Evolutionary conservation across 345 rosid genomes (phyloP), one percentile per base, ranked within the genome.

Genomic region (Chamaenerion angustifolium): DNA sequence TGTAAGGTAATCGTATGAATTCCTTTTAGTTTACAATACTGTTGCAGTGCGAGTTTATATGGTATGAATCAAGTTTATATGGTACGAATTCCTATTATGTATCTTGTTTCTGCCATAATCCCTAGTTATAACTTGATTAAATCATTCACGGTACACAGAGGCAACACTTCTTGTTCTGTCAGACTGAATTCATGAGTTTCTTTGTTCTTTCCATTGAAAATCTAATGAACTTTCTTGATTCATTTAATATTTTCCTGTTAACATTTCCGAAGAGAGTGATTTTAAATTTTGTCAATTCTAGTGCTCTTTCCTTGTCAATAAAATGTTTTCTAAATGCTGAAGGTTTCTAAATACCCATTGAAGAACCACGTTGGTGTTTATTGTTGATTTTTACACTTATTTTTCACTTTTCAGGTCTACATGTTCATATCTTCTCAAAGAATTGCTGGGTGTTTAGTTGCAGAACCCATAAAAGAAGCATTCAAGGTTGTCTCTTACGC

Each of bases 381-480:
- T 42, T 17, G 19, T 13, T 18, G 48, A 15, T 44, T 6, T 3
- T 31, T 7, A 31, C 37, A 8, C 37, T 7, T 31, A 31, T 7
- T 31, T n/a, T 23, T 46, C 23, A 12, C 11, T 43, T 44, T 75
- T 63, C 69, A 92, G 98, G 88, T 80, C 37, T 92, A 87, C 62
- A 64, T 92, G 16, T 80, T 58, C 15, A 61, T 92, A 12, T 66
- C 72, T 48, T 75, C 76, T 2, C 80, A 73, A 51, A 76, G 93
- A 62, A 60, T 87, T 43, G 66, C 72, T 0, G 95, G 95, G 11
- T 84, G 96, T 70, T 27, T 80, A 52, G 78, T 92, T 48, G 78
- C 77, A 3, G 98, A 92, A 64, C 82, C 89, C 56, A 84, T 84
- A 43, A 77, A 69, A 61, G 82, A 84, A 70, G 96, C 95, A 60